A percentile compares a stretch with the other conserved stretches of the same genome.
phyloP scores from a whole-genome alignment of 1,284 basidiomycete genomes.

The Trametes hirsuta region DNA sequence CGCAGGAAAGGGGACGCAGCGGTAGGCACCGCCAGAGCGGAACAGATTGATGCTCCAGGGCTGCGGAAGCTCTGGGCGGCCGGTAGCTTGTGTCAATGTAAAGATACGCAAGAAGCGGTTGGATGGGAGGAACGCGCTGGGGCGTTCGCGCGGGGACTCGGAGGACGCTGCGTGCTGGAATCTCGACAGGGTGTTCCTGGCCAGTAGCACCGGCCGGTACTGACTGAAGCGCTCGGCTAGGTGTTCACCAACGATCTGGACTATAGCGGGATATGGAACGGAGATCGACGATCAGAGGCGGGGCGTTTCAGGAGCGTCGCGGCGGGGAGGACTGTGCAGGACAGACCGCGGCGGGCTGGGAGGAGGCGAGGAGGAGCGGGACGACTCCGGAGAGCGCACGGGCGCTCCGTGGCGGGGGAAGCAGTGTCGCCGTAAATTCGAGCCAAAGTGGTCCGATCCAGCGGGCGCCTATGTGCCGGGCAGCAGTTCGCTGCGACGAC shows the following conservation, averaged over 20 bases:
- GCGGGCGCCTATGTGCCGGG: conserved; percentile 10
- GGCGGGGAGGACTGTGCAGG: not conserved
- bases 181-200: too few relatives aligned
- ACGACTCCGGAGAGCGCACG: not conserved
- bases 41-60: not conserved
- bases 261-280: not conserved
- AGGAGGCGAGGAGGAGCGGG: not conserved
- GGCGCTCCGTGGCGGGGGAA: conserved; percentile 20
- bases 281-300: not conserved
- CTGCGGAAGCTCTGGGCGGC: not conserved
- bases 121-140: not conserved
- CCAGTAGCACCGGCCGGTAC: not conserved
- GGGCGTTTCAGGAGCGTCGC: not conserved
- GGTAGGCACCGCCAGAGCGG: not conserved
- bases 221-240: not conserved
- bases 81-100: not conserved
- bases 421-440: conserved; percentile 12
- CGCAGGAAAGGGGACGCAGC: not conserved
- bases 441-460: conserved; percentile 26
- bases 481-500: conserved; percentile 4
- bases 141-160: not conserved
- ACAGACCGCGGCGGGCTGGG: not conserved
- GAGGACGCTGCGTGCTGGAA: not conserved
- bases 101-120: not conserved
- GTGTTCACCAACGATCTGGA: not conserved